Conservation (phyloP, 208 protist genomes). For the Crithidia brevicula region DNA sequence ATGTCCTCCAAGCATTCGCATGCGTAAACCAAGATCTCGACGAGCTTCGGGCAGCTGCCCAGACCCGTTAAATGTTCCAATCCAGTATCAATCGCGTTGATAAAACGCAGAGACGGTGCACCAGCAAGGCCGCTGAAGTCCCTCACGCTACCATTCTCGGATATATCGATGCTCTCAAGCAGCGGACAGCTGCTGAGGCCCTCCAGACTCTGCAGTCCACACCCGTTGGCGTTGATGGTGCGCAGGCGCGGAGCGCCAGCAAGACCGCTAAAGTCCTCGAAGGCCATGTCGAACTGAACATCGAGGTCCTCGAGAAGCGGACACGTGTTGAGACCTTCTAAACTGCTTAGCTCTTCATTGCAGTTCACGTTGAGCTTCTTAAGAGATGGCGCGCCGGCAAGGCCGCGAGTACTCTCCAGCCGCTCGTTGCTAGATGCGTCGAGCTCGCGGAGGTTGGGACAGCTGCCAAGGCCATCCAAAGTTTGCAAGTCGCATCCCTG, state of each 20-base stretch:
- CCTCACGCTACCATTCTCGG: too few relatives aligned
- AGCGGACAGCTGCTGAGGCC: too few relatives aligned
- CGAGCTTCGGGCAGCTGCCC: too few relatives aligned
- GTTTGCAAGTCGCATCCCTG: background rate
- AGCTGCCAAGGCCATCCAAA: background rate
- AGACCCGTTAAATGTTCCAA: too few relatives aligned
- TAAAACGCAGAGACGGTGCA: too few relatives aligned
- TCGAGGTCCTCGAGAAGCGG: background rate
- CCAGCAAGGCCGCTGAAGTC: too few relatives aligned
- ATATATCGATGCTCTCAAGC: too few relatives aligned
- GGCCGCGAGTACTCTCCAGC: slow-evolving; percentile 3
- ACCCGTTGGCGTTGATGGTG: background rate
- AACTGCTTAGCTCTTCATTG: background rate
- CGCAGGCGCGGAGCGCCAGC: background rate
- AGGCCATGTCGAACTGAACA: background rate
- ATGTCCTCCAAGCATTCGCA: too few relatives aligned
- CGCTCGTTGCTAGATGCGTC: slow-evolving; percentile 2
- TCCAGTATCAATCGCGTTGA: too few relatives aligned
- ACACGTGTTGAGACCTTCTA: background rate
- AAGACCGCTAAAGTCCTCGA: background rate
- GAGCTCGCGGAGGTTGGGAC: background rate
- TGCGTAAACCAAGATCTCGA: too few relatives aligned
- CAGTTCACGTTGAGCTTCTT: background rate
- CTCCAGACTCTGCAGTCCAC: background rate
- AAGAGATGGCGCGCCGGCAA: background rate